phyloP scores from a whole-genome alignment of 2,329 filamentous ascomycete species.

The Pseudocercospora ulei region DNA sequence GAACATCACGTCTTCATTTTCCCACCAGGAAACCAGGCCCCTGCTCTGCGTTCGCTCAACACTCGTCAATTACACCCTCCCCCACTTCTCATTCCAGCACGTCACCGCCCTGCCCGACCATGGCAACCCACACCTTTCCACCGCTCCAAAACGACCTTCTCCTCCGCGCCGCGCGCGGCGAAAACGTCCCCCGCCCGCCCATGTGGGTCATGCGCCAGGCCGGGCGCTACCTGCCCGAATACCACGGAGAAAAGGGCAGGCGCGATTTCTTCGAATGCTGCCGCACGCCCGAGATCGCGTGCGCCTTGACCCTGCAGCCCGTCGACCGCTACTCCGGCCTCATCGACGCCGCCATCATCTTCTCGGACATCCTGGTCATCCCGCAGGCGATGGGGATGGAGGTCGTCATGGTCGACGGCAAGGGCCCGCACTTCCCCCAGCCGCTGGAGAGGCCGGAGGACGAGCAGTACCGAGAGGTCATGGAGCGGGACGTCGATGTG shows the following conservation, averaged over 20 bases:
- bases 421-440: constrained; percentile 85
- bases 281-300: constrained; percentile 82
- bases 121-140: constrained; percentile 50
- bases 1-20: background rate
- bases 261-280: constrained; percentile 98
- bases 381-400: constrained; percentile 96
- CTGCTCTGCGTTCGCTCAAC: background rate
- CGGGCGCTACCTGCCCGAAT: constrained; percentile 93
- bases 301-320: constrained; percentile 85
- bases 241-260: constrained; percentile 83
- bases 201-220: constrained; percentile 99
- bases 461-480: constrained; percentile 67
- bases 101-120: background rate
- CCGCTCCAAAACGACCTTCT: constrained; percentile 88
- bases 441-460: constrained; percentile 72
- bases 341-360: constrained; percentile 95
- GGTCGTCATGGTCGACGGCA: constrained; percentile 98
- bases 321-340: constrained; percentile 84
- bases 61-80: background rate
- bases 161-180: constrained; percentile 77
- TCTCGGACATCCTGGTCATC: constrained; percentile 95
- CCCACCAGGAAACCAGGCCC: background rate
- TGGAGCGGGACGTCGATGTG: constrained; percentile 73
- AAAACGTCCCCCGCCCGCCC: constrained; percentile 83
- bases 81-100: background rate